Evolutionary conservation across 345 rosid genomes (phyloP), one percentile per base, ranked within the genome.

Genomic region (Hevea brasiliensis): DNA sequence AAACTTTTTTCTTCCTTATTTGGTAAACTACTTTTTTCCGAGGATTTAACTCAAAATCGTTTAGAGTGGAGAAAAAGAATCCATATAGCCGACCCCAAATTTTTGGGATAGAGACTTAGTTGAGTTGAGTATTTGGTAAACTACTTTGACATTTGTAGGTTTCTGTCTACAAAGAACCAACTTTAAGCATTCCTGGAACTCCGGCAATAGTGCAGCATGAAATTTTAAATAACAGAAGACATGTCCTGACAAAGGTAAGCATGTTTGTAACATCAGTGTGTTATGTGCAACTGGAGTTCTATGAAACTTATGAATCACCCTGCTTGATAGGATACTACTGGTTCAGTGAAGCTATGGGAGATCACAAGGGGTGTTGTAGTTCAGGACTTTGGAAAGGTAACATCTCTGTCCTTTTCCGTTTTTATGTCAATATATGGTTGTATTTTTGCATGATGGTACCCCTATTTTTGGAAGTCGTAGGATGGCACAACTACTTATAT

Each of bases 271-370:
- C 41, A 18, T 59, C 47, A 71, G 67, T 76, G 15, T 68, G 67
- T 76, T 17, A 37, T 53, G 65, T 23, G 44, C 29, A 23, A 61
- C 63, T 42, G 32, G 54, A 44, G 65, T 56, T 14, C 69, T 23
- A n/a, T 75, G 57, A 57, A 69, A 80, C 74, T 67, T 65, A 74
- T 82, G 24, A 56, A 35, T 65, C 47, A 66, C 66, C 51, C 60
- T 40, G 27, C 81, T 74, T 83, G 70, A 75, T 79, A 96, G 99
- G 99, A 93, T 73, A 84, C 93, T 77, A 91, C 84, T 77, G 97
- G 93, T 80, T 82, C 94, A 6, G 97, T 96, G 73, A 96, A 96
- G 86, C 90, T 93, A 66, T 96, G 99, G 99, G 95, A 96, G 84
- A 84, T 93, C 62, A 96, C 97, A 21, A 85, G 81, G 81, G 99